Conservation (phyloP, 768 basidiomycete genomes). For the Mycena galopus region DNA sequence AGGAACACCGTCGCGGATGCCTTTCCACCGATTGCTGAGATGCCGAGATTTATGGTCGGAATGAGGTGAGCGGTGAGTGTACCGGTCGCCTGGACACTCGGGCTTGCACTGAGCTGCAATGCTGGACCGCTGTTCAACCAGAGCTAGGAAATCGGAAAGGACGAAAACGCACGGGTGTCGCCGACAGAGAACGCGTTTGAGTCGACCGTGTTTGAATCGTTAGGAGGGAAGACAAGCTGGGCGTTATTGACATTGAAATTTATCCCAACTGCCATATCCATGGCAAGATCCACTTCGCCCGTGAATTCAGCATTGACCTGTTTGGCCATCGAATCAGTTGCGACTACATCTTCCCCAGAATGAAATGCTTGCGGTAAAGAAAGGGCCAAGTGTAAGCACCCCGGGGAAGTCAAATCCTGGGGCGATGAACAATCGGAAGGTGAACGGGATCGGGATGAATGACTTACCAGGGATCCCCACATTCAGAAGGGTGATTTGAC, state of each 20-base stretch:
- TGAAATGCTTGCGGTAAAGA: background rate
- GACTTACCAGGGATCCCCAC: conserved; percentile 56
- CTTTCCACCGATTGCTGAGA: background rate
- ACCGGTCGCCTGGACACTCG: conserved; percentile 42
- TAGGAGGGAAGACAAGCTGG: conserved; percentile 24
- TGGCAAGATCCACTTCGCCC: conserved; percentile 19
- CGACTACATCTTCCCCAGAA: background rate
- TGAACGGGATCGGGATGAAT: background rate
- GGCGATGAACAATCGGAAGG: background rate
- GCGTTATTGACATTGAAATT: conserved; percentile 21
- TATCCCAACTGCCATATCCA: conserved; percentile 19
- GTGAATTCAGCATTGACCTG: conserved; percentile 4
- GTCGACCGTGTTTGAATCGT: background rate
- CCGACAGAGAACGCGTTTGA: conserved; percentile 20
- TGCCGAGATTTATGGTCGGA: background rate
- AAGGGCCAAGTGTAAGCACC: conserved; percentile 55
- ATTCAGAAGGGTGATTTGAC: conserved; percentile 54
- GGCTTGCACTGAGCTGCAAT: conserved; percentile 41
- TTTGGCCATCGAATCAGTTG: background rate
- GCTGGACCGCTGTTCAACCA: background rate
- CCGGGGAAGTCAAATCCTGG: conserved; percentile 61
- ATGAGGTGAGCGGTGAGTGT: background rate
- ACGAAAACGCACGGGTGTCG: conserved; percentile 16
- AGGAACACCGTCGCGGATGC: background rate
- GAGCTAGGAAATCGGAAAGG: no score